These are phyloP conservation scores for Lagerstroemia speciosa DNA, from an alignment of 345 rosid genomes.

Conservation along the genomic window DNA sequence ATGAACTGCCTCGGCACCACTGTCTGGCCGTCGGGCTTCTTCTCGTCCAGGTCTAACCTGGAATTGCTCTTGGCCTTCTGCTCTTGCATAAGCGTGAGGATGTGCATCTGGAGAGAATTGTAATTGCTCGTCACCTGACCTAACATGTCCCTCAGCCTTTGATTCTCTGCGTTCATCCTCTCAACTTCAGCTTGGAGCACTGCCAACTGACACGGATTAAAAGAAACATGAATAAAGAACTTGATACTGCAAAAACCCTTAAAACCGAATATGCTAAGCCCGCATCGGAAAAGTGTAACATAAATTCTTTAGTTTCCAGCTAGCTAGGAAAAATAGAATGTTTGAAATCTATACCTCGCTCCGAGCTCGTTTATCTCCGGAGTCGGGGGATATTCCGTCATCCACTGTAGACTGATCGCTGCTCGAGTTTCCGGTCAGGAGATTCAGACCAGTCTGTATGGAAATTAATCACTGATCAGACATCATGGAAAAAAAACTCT, in stretches of 20 bases:
- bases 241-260: neutral
- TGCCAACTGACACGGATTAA: conserved; percentile 25
- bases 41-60: conserved; percentile 8
- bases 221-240: neutral
- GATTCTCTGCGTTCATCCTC: conserved; percentile 41
- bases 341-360: conserved; percentile 25
- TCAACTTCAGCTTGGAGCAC: conserved; percentile 42
- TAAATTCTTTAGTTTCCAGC: neutral
- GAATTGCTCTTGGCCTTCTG: conserved; percentile 11
- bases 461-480: no score
- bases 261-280: no score
- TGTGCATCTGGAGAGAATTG: conserved; percentile 35
- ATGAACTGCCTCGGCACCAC: conserved; percentile 37
- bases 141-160: conserved; percentile 29
- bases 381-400: conserved; percentile 40
- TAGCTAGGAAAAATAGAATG: neutral
- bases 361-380: conserved; percentile 39
- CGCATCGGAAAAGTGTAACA: no score
- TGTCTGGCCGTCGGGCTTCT: conserved; percentile 9
- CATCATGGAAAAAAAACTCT: no score
- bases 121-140: conserved; percentile 37
- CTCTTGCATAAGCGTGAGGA: conserved; percentile 24
- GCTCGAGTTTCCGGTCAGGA: conserved; percentile 46
- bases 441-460: conserved; percentile 55
- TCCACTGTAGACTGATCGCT: conserved; percentile 62